Conservation (phyloP, 2,329 filamentous ascomycete genomes). For the Phyllosticta capitalensis region DNA sequence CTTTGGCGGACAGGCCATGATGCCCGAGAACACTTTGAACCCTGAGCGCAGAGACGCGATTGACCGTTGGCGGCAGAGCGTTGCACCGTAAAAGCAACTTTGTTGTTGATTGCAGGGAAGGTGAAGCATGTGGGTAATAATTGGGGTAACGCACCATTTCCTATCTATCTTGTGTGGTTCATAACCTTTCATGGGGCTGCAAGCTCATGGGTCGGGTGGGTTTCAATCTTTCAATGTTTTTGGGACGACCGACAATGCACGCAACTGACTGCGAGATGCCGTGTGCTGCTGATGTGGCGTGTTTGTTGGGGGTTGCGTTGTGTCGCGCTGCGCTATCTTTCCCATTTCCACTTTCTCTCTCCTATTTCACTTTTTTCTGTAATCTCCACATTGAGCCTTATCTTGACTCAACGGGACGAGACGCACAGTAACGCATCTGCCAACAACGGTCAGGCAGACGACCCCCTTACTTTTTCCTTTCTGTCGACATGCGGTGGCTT, state of each 20-base stretch:
- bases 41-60: neutral
- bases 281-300: neutral
- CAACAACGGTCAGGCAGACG: neutral
- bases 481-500: neutral
- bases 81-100: neutral
- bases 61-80: neutral
- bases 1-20: neutral
- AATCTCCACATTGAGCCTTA: neutral
- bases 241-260: neutral
- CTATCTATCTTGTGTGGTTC: neutral
- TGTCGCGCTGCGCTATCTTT: neutral
- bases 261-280: neutral
- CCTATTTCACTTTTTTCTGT: neutral
- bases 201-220: too few species aligned
- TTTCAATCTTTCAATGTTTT: neutral
- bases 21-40: neutral
- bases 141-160: neutral
- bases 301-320: neutral
- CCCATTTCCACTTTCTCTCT: neutral
- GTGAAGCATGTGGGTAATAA: neutral
- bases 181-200: neutral
- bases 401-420: neutral
- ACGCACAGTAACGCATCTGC: neutral
- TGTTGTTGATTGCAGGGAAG: neutral
- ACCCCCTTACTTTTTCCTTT: neutral